These are phyloP conservation scores for Spinellus fusiger DNA, from an alignment of 192 early-diverging fungal genomes.

Conservation along the genomic window DNA sequence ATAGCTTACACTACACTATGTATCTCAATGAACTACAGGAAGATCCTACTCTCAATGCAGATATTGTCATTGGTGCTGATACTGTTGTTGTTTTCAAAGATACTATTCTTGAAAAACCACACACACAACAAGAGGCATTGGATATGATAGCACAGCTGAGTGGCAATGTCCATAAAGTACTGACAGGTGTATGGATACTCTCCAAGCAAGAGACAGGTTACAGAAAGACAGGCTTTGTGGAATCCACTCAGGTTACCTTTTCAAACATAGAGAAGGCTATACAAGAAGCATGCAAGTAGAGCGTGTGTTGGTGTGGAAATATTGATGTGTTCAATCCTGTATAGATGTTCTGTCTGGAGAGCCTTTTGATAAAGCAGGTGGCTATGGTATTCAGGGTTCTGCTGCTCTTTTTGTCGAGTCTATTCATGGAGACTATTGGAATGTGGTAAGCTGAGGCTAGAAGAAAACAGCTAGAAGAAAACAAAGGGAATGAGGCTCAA, in stretches of 20 bases:
- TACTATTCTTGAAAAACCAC: slow-evolving; percentile 83
- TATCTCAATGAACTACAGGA: neutral
- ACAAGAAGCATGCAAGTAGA: slow-evolving; percentile 48
- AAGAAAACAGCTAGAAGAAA: too few species aligned
- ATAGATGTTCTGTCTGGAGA: slow-evolving; percentile 44
- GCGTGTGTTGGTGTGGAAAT: neutral
- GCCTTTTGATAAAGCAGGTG: slow-evolving; percentile 74
- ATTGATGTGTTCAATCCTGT: neutral
- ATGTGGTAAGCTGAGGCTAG: slow-evolving; percentile 64
- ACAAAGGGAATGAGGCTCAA: too few species aligned
- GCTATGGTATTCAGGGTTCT: slow-evolving; percentile 79
- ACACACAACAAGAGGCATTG: slow-evolving; percentile 46
- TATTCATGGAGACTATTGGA: slow-evolving; percentile 83
- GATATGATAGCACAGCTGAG: slow-evolving; percentile 56
- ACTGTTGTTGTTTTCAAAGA: slow-evolving; percentile 65
- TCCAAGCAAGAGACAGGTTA: slow-evolving; percentile 17
- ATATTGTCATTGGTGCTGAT: slow-evolving; percentile 78
- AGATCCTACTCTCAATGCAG: slow-evolving; percentile 25
- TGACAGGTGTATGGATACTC: slow-evolving; percentile 67
- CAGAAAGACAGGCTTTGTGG: slow-evolving; percentile 37
- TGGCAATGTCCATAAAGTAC: slow-evolving; percentile 59
- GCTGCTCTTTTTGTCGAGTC: slow-evolving; percentile 64
- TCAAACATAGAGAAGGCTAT: slow-evolving; percentile 50
- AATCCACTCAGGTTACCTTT: slow-evolving; percentile 68
- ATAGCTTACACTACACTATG: slow-evolving; percentile 1